These are phyloP conservation scores for Persicaria maculosa DNA, from an alignment of 148 eudicot genomes.

Conservation along the genomic window DNA sequence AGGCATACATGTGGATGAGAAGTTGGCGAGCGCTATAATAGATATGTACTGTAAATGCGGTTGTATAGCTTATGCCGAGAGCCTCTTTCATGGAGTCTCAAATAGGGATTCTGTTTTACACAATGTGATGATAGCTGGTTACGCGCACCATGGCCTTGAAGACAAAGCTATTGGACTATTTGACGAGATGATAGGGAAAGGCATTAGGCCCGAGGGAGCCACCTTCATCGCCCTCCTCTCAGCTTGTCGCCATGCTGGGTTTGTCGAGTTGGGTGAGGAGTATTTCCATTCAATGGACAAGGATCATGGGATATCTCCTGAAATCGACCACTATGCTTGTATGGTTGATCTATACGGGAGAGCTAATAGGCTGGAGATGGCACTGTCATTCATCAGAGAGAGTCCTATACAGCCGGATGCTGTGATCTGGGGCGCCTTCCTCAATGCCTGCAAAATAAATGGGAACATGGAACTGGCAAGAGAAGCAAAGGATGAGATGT, in stretches of 20 bases:
- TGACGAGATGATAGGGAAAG: conserved; percentile 45
- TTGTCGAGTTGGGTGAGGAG: conserved; percentile 66
- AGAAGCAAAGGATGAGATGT: conserved; percentile 51
- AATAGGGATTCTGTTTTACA: conserved; percentile 52
- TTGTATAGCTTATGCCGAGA: conserved; percentile 45
- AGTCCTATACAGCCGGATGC: conserved; percentile 53
- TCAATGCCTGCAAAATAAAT: conserved; percentile 66
- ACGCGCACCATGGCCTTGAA: conserved; percentile 72
- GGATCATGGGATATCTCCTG: conserved; percentile 47
- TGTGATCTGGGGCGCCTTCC: conserved; percentile 55
- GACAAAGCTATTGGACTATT: conserved; percentile 50
- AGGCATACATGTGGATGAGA: conserved; percentile 40
- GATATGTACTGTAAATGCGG: conserved; percentile 97
- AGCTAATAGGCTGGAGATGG: conserved; percentile 58
- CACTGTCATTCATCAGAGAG: conserved; percentile 37
- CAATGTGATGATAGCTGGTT: conserved; percentile 80
- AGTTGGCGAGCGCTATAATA: conserved; percentile 44
- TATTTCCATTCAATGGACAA: conserved; percentile 55
- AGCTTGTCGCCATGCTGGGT: conserved; percentile 81
- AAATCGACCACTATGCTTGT: conserved; percentile 74
- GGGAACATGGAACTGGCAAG: conserved; percentile 46
- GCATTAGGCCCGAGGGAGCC: conserved; percentile 51
- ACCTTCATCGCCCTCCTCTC: conserved; percentile 79
- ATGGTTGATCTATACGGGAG: conserved; percentile 88
- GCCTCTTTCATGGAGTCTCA: conserved; percentile 26